Evolutionary conservation across 306 rosid genomes (phyloP).

Genomic region (Malus fusca): DNA sequence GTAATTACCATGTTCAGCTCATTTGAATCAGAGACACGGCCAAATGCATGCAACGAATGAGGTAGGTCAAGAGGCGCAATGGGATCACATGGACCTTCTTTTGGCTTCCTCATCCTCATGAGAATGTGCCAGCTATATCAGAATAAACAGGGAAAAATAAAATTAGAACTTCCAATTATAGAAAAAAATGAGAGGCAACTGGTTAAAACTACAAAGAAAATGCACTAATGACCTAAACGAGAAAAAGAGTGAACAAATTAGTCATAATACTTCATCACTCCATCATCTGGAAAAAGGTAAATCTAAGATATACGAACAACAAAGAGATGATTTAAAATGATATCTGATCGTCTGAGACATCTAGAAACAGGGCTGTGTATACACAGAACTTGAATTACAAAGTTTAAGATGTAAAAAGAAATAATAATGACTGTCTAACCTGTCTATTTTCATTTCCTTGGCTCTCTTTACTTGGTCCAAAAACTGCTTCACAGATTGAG

Average conservation of each 20-base stretch:
- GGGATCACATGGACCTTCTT: constrained; percentile 69
- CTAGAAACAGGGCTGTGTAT: neutral
- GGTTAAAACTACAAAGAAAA: neutral
- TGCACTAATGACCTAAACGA: neutral
- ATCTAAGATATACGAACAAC: neutral
- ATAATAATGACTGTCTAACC: constrained; percentile 29
- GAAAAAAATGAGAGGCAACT: neutral
- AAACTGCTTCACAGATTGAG: constrained; percentile 53
- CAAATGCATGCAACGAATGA: constrained; percentile 84
- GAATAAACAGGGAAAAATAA: neutral
- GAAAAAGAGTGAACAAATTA: neutral
- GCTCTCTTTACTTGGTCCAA: constrained; percentile 64
- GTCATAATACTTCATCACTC: neutral
- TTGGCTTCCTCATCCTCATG: constrained; percentile 89
- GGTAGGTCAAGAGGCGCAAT: constrained; percentile 94
- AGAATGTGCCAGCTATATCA: constrained; percentile 76
- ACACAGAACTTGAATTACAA: neutral
- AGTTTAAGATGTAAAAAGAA: neutral
- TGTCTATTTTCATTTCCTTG: constrained; percentile 89
- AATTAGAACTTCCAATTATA: constrained; percentile 11
- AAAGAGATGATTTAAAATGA: neutral
- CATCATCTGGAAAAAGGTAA: neutral
- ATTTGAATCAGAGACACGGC: constrained; percentile 62
- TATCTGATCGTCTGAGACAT: neutral
- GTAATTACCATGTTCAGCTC: constrained; percentile 53